Evolutionary conservation across 352 stramenopile species (phyloP), one percentile per base, ranked within the genome.

Genomic region (Phytopythium delawarense): DNA sequence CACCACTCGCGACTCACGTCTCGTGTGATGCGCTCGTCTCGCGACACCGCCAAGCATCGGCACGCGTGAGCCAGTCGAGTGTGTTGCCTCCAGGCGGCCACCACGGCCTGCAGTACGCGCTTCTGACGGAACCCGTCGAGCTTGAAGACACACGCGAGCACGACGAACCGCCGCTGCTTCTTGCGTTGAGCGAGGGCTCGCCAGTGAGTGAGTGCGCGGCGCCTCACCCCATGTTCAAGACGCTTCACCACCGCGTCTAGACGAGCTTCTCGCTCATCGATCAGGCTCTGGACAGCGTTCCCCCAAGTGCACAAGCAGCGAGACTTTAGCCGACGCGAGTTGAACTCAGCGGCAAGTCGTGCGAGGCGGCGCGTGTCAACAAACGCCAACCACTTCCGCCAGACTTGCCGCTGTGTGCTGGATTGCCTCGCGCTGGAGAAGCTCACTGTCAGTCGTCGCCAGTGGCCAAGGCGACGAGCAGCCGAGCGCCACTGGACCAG

Each of bases 111-210:
- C 7, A 69, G 23, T 1, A 79, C 35, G 5, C 64, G 66, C 2
- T 39, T 45, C 34, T 51, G 28, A 4, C 55, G 46, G 1, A 77
- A 53, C 5, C 61, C 69, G 20, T 74, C 51, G 59, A 88, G 59
- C 65, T 87, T 90, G 30, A 84, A 62, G 16, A 86, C 65, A 21
- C 76, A 85, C 0, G 71, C 69, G 1, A 90, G 71, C n/a, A 88
- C 28, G 2, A 79, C 67, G 42, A 75, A 84, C 13, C 64, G 71
- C 15, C 73, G 66, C 64, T 86, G 70, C 3, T 71, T 68, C 11
- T 76, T 63, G 9, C 61, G 59, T 4, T 71, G 65, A 0, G 71
- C 39, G 1, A n/a, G 46, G 1, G 8, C 12, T 62, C 62, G 64
- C 76, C 76, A 84, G 2, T 34, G 16, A 0, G 2, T 16, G 16